Conservation (phyloP, 1,284 basidiomycete genomes). For the Vanrija humicola region DNA sequence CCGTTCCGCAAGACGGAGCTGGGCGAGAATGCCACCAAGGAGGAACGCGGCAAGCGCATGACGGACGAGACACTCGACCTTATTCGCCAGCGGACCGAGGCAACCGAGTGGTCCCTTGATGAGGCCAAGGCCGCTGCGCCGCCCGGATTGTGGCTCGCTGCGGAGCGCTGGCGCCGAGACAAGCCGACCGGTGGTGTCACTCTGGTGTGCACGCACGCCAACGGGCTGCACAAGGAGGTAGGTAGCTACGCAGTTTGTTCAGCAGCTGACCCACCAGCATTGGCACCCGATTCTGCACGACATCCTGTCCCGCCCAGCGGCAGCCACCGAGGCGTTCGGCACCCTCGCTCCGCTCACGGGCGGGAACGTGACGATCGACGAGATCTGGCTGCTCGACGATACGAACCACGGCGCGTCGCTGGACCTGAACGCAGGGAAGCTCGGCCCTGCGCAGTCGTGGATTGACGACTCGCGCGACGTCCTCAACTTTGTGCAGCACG, state of each 20-base stretch:
- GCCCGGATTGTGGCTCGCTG: conserved; percentile 41
- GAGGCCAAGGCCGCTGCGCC: conserved; percentile 27
- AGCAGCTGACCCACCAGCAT: conserved; percentile 2
- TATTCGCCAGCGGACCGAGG: conserved; percentile 3
- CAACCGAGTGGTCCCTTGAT: conserved; percentile 1
- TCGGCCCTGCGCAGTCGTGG: conserved; percentile 47
- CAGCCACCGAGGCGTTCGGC: conserved; percentile 3
- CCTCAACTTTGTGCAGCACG: conserved; percentile 47
- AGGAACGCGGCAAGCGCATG: conserved; percentile 36
- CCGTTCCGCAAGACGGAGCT: conserved; percentile 11
- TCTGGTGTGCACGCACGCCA: conserved; percentile 70
- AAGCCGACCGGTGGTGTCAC: conserved; percentile 53
- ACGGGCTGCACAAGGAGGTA: conserved; percentile 78
- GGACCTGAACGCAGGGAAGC: conserved; percentile 58
- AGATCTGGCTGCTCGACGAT: conserved; percentile 75
- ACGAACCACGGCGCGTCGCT: conserved; percentile 72
- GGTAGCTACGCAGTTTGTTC: conserved; percentile 16
- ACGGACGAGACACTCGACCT: conserved; percentile 12
- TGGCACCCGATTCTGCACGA: conserved; percentile 63
- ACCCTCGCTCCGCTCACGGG: background rate
- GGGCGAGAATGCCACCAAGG: conserved; percentile 12
- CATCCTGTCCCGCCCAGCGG: conserved; percentile 39
- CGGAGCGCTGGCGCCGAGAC: conserved; percentile 17
- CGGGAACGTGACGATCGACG: conserved; percentile 54
- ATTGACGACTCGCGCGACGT: conserved; percentile 47